Base-by-base conservation (phyloP, 192 early-diverging fungal species). In the Dispira parvispora region DNA sequence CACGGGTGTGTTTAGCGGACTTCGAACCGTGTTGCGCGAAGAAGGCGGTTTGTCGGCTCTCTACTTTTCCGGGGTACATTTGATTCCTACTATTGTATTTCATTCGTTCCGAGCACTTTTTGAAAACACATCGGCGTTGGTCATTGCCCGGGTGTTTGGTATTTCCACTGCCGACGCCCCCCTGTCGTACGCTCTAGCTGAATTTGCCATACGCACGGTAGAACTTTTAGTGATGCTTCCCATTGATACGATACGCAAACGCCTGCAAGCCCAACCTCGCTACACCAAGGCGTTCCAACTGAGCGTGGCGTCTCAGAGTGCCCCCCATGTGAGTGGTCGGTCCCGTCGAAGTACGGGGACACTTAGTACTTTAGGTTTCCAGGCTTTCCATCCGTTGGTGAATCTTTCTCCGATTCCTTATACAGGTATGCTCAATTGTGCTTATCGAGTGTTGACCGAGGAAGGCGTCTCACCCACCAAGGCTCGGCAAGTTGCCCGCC, bases 241-340 rank as follows among this genome's bases (percentile, higher is more conserved):
- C 0, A 67, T 98, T 18, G 91, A 98, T 32, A 88, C 92, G 6
- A 82, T 88, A 54, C 76, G 93, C 11, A 86, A 88, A 65, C 75
- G 95, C 8, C 66, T 98, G 25, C 86, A 89, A 53, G 82, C 87
- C 43, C 94, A 98, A 70, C 80, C 86, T 28, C 74, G 81, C 45
- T 82, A 78, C 43, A 50, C 78, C 11, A 77, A 64, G 61, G 78
- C n/a, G 2, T 60, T 60, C 32, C 18, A 13, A 14, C 1, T 43
- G 14, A 42, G 14, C 13, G 57, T 43, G 14, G 16, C 57, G 13
- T 55, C 53, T 0, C 13, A 20, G 13, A 43, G 32, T 18, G 57
- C 32, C 57, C 25, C 26, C 18, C n/a, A 13, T 14, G 20, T 10
- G 21, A 4, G 14, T 14, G 27, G 57, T 14, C 18, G 57, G 12